These are phyloP conservation scores for Penicillium sp. DNA, from an alignment of 2,329 filamentous ascomycete genomes.

Conservation along the genomic window DNA sequence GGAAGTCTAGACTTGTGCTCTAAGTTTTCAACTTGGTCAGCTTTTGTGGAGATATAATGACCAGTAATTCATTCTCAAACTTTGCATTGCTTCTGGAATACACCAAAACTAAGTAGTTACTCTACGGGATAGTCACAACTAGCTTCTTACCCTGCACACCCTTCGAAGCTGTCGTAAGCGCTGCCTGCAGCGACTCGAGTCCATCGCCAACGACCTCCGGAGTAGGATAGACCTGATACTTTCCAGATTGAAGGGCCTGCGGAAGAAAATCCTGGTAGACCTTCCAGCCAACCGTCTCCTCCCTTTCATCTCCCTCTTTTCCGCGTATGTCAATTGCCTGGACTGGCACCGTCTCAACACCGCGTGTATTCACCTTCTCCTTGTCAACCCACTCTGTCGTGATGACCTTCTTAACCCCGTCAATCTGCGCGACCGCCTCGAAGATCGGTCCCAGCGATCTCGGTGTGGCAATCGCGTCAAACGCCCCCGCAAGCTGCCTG, in stretches of 20 bases:
- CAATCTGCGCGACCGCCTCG: not conserved
- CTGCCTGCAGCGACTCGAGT: not conserved
- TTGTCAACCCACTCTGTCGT: not conserved
- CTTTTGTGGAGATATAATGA: no score
- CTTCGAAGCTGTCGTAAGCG: not conserved
- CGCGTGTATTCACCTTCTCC: not conserved
- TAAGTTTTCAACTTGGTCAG: not conserved
- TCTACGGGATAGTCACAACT: not conserved
- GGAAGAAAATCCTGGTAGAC: not conserved
- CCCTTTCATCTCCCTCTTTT: not conserved
- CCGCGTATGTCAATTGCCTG: not conserved
- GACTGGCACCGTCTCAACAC: not conserved
- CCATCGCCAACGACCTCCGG: not conserved
- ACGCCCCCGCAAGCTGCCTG: not conserved
- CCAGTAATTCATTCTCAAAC: not conserved
- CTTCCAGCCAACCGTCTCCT: not conserved
- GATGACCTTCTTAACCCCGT: not conserved
- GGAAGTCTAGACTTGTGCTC: not conserved
- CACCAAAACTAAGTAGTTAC: not conserved
- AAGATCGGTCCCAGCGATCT: not conserved
- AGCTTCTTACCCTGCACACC: not conserved
- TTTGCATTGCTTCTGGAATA: not conserved
- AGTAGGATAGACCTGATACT: not conserved
- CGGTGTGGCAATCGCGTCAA: not conserved
- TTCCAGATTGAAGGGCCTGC: not conserved